Evolutionary conservation across 345 rosid genomes (phyloP).

Genomic region (Eucalyptus erythrocorys): DNA sequence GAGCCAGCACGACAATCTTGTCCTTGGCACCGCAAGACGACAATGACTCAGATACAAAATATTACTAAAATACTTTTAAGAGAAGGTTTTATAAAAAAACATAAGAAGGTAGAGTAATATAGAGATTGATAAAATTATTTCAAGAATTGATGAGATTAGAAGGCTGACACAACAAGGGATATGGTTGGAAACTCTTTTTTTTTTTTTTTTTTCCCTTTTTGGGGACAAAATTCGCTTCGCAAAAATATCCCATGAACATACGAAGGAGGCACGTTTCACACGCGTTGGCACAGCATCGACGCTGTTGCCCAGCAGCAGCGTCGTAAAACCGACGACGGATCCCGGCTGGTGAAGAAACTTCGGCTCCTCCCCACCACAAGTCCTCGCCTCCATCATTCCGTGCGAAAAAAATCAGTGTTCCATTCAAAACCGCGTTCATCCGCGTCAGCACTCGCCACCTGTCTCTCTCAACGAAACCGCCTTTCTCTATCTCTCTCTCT

Average conservation of each 20-base stretch:
- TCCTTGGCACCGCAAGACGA: accelerated
- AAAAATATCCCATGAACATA: too few relatives aligned
- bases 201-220: too few relatives aligned
- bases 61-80: too few relatives aligned
- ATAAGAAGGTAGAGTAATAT: too few relatives aligned
- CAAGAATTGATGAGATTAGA: accelerated
- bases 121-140: too few relatives aligned
- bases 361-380: not conserved
- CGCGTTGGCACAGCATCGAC: not conserved
- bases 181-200: too few relatives aligned
- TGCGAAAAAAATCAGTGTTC: not conserved
- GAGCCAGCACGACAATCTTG: accelerated
- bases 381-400: not conserved
- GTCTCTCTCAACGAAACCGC: not conserved
- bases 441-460: not conserved
- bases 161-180: too few relatives aligned
- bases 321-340: not conserved
- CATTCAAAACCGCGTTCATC: not conserved
- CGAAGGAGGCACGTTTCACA: not conserved
- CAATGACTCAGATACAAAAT: accelerated
- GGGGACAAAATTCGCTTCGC: too few relatives aligned
- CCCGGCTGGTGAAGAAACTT: not conserved
- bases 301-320: not conserved
- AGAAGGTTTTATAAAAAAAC: accelerated
- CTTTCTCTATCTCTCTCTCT: not conserved